Conservation (phyloP, 345 rosid species). For the Brassica incana region DNA sequence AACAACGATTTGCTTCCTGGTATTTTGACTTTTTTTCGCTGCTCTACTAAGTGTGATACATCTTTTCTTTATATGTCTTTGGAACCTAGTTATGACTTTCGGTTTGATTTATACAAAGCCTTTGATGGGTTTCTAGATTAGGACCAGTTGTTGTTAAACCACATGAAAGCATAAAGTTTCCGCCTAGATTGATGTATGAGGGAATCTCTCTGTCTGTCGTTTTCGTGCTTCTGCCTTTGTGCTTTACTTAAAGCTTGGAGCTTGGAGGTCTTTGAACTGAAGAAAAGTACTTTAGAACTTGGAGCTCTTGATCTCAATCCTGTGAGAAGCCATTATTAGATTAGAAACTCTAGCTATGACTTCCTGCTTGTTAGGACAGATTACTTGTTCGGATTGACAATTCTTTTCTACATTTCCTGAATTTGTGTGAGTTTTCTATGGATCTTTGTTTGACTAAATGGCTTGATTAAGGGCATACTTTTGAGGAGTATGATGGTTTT, state of each 20-base stretch:
- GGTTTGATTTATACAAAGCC: background rate
- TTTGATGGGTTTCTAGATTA: background rate
- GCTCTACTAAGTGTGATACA: background rate
- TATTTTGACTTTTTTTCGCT: constrained; percentile 4
- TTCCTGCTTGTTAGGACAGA: no score
- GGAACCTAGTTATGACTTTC: background rate
- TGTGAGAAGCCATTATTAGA: background rate
- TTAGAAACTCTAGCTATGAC: background rate
- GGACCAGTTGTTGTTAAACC: background rate
- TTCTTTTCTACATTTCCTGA: no score
- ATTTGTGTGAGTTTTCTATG: background rate
- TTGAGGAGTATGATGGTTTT: background rate
- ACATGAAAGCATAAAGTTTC: background rate
- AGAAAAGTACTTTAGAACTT: background rate
- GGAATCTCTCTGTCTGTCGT: background rate
- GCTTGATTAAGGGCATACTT: background rate
- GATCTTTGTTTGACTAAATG: background rate
- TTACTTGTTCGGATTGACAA: no score
- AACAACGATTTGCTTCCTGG: constrained; percentile 76
- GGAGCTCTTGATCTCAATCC: background rate
- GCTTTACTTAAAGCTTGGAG: background rate
- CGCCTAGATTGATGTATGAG: background rate
- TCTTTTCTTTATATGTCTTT: background rate
- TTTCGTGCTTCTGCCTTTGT: background rate
- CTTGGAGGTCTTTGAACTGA: background rate